Evolutionary conservation across 2,329 filamentous ascomycete species (phyloP).

Genomic region (Aureobasidium namibiae): DNA sequence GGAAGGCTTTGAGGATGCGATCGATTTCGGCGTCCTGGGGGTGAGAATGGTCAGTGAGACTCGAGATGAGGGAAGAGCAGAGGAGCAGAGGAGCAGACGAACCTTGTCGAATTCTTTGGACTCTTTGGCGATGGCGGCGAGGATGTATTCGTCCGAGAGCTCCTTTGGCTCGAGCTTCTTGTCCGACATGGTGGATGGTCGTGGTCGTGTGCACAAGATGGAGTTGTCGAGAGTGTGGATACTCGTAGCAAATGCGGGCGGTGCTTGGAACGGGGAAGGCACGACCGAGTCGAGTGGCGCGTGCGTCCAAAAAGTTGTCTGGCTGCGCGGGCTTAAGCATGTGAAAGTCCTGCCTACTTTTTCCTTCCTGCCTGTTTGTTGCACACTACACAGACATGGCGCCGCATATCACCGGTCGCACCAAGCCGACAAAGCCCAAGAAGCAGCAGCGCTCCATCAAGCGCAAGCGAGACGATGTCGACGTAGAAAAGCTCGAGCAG

Average conservation of each 20-base stretch:
- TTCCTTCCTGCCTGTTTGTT: not conserved
- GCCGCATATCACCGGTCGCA: slow-evolving; percentile 28
- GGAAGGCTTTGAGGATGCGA: slow-evolving; percentile 84
- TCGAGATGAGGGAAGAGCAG: too few species aligned
- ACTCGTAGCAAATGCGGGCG: not conserved
- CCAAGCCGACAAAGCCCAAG: slow-evolving; percentile 46
- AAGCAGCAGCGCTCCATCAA: slow-evolving; percentile 45
- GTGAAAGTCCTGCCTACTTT: slow-evolving; percentile 8
- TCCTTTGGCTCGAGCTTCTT: slow-evolving; percentile 26
- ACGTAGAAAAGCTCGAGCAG: slow-evolving; percentile 38
- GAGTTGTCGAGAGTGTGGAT: not conserved
- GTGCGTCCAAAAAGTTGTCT: slow-evolving; percentile 9
- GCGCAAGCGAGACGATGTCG: slow-evolving; percentile 46
- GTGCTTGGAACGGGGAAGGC: not conserved
- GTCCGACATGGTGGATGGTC: slow-evolving; percentile 39
- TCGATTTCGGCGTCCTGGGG: slow-evolving; percentile 89
- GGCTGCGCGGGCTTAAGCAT: slow-evolving; percentile 3
- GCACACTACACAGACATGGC: not conserved
- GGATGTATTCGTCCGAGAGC: slow-evolving; percentile 56
- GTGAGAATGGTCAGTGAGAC: not conserved
- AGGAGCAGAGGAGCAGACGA: not conserved
- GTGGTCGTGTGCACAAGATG: not conserved
- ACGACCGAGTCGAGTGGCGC: slow-evolving; percentile 1
- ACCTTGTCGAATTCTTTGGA: slow-evolving; percentile 89
- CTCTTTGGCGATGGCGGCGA: slow-evolving; percentile 74